Evolutionary conservation across 345 rosid genomes (phyloP).

Genomic region (Ceriops decandra): DNA sequence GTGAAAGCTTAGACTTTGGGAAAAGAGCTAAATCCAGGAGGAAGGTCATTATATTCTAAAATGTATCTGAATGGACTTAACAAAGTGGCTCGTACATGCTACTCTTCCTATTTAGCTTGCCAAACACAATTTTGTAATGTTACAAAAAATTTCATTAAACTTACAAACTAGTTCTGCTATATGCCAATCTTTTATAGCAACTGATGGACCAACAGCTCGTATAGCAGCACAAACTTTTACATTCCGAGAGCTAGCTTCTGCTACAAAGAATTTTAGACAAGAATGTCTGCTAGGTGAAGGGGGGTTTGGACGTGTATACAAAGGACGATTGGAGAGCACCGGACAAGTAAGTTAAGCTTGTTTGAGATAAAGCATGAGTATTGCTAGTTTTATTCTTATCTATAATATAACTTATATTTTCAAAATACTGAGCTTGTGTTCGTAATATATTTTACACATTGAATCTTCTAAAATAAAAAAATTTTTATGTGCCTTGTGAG

Average conservation of each 20-base stretch:
- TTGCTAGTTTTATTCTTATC: background rate
- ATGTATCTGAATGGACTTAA: too few species aligned
- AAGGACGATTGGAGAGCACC: conserved; percentile 81
- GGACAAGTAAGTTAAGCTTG: conserved; percentile 59
- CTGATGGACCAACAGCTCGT: conserved; percentile 60
- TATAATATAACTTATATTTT: background rate
- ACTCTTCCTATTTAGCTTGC: too few species aligned
- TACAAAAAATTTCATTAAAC: too few species aligned
- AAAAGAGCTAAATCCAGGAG: too few species aligned
- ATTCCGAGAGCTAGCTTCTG: conserved; percentile 82
- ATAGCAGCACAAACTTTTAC: conserved; percentile 95
- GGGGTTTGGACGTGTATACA: conserved; percentile 93
- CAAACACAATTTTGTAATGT: too few species aligned
- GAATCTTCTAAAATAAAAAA: background rate
- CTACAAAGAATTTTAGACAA: conserved; percentile 73
- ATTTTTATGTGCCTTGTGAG: background rate
- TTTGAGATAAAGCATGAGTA: background rate
- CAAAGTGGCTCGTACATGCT: too few species aligned
- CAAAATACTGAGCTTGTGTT: background rate
- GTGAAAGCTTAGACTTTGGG: too few species aligned
- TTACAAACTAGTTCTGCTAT: too few species aligned
- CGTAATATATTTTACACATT: background rate
- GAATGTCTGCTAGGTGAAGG: conserved; percentile 93
- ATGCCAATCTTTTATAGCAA: too few species aligned
- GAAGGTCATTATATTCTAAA: background rate